Base-by-base conservation (phyloP, 345 rosid species). In the Litchi chinensis region DNA sequence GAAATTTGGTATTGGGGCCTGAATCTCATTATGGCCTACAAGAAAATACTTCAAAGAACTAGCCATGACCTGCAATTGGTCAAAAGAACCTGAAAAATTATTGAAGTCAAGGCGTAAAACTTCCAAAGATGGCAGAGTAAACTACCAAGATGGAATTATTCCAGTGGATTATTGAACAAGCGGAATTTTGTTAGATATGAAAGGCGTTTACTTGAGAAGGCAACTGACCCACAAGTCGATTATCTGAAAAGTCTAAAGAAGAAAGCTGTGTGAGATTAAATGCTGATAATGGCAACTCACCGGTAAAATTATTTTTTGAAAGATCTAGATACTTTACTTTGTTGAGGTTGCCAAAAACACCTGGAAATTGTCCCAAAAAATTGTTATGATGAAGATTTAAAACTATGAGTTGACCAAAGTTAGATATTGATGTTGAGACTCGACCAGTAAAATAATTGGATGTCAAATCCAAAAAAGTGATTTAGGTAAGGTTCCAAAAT, bases 1-100 rank as follows among this genome's bases (percentile, higher is more conserved):
- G 16, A 81, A 79, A 39, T 10, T 13, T 6, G 83, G 87, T 48
- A 85, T 79, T 54, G 79, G 5, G 18, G 85, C 85, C 26, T 75
- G 6, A 16, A 85, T 46, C 63, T 60, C 13, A 60, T 85, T 85
- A 7, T 22, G 5, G 5, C 26, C 32, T 41, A 79, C 11, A 13
- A 24, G 6, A 1, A 82, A n/a, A 10, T 44, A 24, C 0, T 19
- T 13, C 72, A 81, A 72, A 6, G 43, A 74, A 12, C 67, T 12
- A 28, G 62, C 39, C 8, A 12, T 43, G 16, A 19, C 16, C 8
- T 15, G 74, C 16, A 70, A 50, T 26, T 70, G 63, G 1, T 19
- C 3, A 8, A 83, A 5, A 10, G 48, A 15, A 44, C 84, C 82
- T 6, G 22, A 67, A 32, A 80, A 74, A 0, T 43, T 0, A 32